Evolutionary conservation across 2,329 filamentous ascomycete genomes (phyloP), one percentile per base, ranked within the genome.

Genomic region (Fusarium foetens): DNA sequence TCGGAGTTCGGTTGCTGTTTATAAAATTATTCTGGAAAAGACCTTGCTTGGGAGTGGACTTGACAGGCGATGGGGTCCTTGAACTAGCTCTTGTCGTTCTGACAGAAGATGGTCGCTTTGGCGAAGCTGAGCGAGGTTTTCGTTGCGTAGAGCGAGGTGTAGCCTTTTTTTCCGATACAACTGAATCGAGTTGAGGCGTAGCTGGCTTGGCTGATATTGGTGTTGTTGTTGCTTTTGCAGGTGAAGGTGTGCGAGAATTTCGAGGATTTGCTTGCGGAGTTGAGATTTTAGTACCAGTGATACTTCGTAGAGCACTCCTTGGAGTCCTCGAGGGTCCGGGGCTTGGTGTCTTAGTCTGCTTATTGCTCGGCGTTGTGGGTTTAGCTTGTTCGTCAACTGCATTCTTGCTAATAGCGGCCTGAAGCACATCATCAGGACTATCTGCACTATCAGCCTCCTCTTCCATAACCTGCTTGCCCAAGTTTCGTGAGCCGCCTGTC

Each of bases 1-100:
- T 88, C 19, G 92, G 92, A 2, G 90, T 92, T 23, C 86, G 85
- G 38, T 84, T 78, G 6, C 90, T 90, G 9, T 87, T 90, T 25
- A 79, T 80, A 7, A 81, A 80, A 76, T 89, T 84, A 43, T 86
- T 83, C 31, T 86, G 86, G 73, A 92, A 92, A 4, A 91, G 76
- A 75, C 49, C 79, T 38, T 79, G 27, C 77, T 71, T 70, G 76
- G 80, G 58, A n/a, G 67, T 48, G 45, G 69, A 65, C 48, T 74
- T 78, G 17, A 69, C 70, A 23, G 72, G 66, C 7, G 76, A 78
- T 19, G 76, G 75, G 6, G 75, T 78, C 48, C 73, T 68, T 3
- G 75, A 70, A 38, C 63, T 70, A 11, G 58, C 59, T 55, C 72
- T 74, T 4, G 69, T 55, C 9, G 53, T 29, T 58, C 48, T 67